Percentiles rank a stretch among this genome's conserved stretches.
These are phyloP conservation scores for Petasospora fabianii DNA, from an alignment of 1,139 yeast species.

Conservation along the genomic window DNA sequence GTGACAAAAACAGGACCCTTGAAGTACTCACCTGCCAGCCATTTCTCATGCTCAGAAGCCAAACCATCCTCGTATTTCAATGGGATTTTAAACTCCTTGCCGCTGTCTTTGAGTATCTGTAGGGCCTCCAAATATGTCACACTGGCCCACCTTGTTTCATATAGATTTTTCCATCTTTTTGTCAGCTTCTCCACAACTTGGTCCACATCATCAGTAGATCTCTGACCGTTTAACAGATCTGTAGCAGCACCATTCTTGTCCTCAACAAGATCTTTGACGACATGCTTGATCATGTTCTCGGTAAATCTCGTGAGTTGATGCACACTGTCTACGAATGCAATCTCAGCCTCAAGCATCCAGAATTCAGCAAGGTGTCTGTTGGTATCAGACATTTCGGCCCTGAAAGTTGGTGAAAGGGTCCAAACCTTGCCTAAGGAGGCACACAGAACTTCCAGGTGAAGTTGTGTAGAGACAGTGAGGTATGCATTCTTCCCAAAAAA, in stretches of 20 bases:
- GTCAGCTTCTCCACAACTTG: slow-evolving; percentile 26
- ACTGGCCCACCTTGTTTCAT: slow-evolving; percentile 52
- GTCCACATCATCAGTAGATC: slow-evolving; percentile 34
- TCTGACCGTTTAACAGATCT: slow-evolving; percentile 41
- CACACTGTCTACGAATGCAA: slow-evolving; percentile 60
- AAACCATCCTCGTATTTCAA: slow-evolving; percentile 71
- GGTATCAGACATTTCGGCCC: slow-evolving; percentile 92
- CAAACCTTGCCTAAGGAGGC: slow-evolving; percentile 78
- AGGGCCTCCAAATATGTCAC: slow-evolving; percentile 78
- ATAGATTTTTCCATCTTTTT: slow-evolving; percentile 31
- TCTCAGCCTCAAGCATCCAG: slow-evolving; percentile 97
- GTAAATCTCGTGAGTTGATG: slow-evolving; percentile 60
- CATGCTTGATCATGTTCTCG: slow-evolving; percentile 62
- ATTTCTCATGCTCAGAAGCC: slow-evolving; percentile 86
- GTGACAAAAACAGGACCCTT: slow-evolving; percentile 83
- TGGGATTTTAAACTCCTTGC: slow-evolving; percentile 30
- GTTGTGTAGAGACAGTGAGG: slow-evolving; percentile 86
- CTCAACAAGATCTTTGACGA: slow-evolving; percentile 39
- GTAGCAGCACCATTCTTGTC: slow-evolving; percentile 36
- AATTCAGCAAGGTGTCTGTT: slow-evolving; percentile 90
- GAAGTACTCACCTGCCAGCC: slow-evolving; percentile 71
- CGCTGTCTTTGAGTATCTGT: slow-evolving; percentile 39
- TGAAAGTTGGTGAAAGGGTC: slow-evolving; percentile 86
- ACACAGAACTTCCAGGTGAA: slow-evolving; percentile 82
- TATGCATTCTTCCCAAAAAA: slow-evolving; percentile 70